phyloP scores from a whole-genome alignment of 2,329 filamentous ascomycete species.

The Neofusicoccum sp. region DNA sequence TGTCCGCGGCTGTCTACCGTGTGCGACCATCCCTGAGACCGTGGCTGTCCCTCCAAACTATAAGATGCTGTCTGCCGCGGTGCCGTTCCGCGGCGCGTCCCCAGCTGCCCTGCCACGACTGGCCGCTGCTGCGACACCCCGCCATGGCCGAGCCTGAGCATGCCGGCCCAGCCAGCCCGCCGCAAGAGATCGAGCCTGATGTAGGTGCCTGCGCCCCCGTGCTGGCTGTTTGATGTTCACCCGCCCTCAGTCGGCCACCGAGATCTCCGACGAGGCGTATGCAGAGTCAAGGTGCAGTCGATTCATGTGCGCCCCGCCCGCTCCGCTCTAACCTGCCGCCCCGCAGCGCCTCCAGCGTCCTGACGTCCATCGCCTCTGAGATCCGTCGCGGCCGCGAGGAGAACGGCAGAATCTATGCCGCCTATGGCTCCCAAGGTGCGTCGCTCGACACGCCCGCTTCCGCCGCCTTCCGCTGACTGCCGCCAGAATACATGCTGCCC shows the following conservation, averaged over 20 bases:
- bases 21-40: neutral
- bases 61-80: neutral
- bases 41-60: neutral
- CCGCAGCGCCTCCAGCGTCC: conserved; percentile 11
- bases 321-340: no score
- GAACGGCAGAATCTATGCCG: conserved; percentile 14
- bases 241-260: neutral
- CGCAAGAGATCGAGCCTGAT: conserved; percentile 5
- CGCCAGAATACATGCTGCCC: conserved; percentile 9
- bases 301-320: no score
- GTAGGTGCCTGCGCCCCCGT: neutral
- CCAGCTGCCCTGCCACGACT: neutral
- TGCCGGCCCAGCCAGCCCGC: neutral
- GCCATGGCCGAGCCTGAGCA: neutral
- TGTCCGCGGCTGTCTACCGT: no score
- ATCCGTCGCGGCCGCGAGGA: conserved; percentile 13
- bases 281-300: no score
- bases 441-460: neutral
- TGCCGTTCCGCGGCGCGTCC: neutral
- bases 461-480: neutral
- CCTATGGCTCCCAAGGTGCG: conserved; percentile 7
- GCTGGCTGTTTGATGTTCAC: neutral
- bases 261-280: conserved; percentile 9
- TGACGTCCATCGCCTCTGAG: conserved; percentile 12
- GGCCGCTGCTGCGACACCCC: neutral